Evolutionary conservation across 495 filamentous ascomycete genomes (phyloP).

Genomic region (Penicillium psychrofluorescens): DNA sequence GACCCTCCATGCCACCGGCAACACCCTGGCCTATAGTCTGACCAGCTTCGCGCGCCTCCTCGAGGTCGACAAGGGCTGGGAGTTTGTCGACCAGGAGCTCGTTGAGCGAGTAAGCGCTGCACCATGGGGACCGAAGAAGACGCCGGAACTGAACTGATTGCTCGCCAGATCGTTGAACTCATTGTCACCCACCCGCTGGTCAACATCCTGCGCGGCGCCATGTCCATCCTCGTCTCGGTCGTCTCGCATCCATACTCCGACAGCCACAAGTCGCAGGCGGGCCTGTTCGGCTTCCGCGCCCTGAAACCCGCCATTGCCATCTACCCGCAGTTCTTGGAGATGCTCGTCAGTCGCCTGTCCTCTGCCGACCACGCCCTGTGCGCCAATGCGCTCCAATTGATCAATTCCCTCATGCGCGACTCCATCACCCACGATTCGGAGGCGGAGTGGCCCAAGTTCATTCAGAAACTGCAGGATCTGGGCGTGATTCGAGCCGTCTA

Average conservation of each 20-base stretch:
- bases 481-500: slow-evolving; percentile 91
- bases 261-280: slow-evolving; percentile 34
- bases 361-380: slow-evolving; percentile 94
- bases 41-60: slow-evolving; percentile 79
- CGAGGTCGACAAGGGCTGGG: slow-evolving; percentile 98
- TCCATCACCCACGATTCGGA: slow-evolving; percentile 74
- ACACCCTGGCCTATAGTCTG: slow-evolving; percentile 90
- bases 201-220: slow-evolving; percentile 92
- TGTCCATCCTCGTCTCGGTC: slow-evolving; percentile 90
- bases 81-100: slow-evolving; percentile 60
- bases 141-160: neutral
- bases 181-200: slow-evolving; percentile 94
- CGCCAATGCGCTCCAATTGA: slow-evolving; percentile 88
- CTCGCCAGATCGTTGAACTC: slow-evolving; percentile 70
- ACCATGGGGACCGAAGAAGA: neutral
- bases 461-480: slow-evolving; percentile 85
- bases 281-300: slow-evolving; percentile 75
- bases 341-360: slow-evolving; percentile 80
- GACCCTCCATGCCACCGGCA: slow-evolving; percentile 76
- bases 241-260: slow-evolving; percentile 71
- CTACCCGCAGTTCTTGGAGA: slow-evolving; percentile 90
- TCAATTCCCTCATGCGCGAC: slow-evolving; percentile 93
- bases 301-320: slow-evolving; percentile 86
- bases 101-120: slow-evolving; percentile 53
- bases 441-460: slow-evolving; percentile 87